Evolutionary conservation across 768 basidiomycete species (phyloP).

Genomic region (Antrodiella citrinella): DNA sequence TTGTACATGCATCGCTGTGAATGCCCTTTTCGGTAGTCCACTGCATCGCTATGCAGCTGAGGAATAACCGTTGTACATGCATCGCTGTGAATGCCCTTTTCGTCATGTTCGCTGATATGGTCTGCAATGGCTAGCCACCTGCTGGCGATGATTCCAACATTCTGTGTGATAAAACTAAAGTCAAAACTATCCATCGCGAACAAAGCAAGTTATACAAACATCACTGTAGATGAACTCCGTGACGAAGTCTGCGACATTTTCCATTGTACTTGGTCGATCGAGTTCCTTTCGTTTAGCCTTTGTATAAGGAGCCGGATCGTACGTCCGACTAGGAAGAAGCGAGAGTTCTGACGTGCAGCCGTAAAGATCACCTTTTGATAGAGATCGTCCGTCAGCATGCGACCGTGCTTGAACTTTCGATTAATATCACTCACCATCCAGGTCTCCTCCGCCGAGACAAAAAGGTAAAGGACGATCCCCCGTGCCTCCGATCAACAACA

Average conservation of each 20-base stretch:
- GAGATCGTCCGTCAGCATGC: neutral
- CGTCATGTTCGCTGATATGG: slow-evolving; percentile 35
- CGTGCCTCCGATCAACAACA: slow-evolving; percentile 16
- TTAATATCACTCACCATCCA: slow-evolving; percentile 46
- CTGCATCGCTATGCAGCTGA: slow-evolving; percentile 52
- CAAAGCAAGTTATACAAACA: slow-evolving; percentile 25
- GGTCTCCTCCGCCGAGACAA: slow-evolving; percentile 59
- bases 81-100: slow-evolving; percentile 36
- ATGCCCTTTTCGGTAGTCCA: slow-evolving; percentile 56
- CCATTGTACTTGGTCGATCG: slow-evolving; percentile 43
- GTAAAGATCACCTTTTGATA: slow-evolving; percentile 18
- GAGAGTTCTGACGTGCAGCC: slow-evolving; percentile 16
- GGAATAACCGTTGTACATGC: slow-evolving; percentile 50
- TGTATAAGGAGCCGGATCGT: slow-evolving; percentile 39
- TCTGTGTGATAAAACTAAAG: neutral
- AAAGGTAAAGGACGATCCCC: slow-evolving; percentile 56
- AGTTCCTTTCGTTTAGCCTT: slow-evolving; percentile 39
- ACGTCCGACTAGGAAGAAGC: slow-evolving; percentile 19
- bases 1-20: slow-evolving; percentile 42
- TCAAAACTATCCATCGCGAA: neutral
- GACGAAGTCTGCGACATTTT: slow-evolving; percentile 62
- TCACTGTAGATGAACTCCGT: slow-evolving; percentile 63
- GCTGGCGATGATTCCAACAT: slow-evolving; percentile 52
- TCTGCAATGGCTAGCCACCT: slow-evolving; percentile 65
- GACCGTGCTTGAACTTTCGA: slow-evolving; percentile 31